Evolutionary conservation across 192 early-diverging fungal genomes (phyloP).

Genomic region (Haplosporangium gracile): DNA sequence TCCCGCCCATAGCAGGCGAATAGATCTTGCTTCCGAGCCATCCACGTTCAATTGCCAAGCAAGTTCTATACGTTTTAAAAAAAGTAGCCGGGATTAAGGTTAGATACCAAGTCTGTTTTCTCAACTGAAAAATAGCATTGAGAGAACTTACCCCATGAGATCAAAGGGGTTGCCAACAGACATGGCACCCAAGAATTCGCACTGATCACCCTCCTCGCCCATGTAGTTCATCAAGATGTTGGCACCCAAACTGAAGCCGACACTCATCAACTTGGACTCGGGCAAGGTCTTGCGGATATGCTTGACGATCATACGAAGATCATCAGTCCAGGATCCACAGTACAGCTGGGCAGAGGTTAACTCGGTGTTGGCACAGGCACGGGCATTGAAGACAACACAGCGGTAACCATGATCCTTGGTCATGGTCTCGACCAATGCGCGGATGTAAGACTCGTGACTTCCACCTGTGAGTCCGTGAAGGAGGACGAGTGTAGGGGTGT

Average conservation of each 20-base stretch:
- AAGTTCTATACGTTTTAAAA: constrained; percentile 52
- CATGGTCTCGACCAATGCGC: constrained; percentile 74
- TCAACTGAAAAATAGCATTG: constrained; percentile 9
- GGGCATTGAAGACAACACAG: constrained; percentile 88
- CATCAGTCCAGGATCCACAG: constrained; percentile 86
- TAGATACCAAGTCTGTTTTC: constrained; percentile 52
- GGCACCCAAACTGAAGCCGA: constrained; percentile 93
- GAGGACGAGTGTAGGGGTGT: constrained; percentile 83
- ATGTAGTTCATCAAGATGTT: constrained; percentile 93
- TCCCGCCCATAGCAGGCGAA: constrained; percentile 63
- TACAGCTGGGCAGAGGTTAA: constrained; percentile 86
- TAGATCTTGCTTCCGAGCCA: constrained; percentile 58
- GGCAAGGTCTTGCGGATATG: constrained; percentile 70
- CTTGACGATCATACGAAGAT: constrained; percentile 72
- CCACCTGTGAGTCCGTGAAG: constrained; percentile 95
- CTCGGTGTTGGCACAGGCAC: constrained; percentile 89
- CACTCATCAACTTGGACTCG: constrained; percentile 76
- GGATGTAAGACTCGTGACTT: constrained; percentile 91
- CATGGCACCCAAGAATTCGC: constrained; percentile 80
- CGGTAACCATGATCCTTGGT: constrained; percentile 75
- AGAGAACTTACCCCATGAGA: constrained; percentile 66
- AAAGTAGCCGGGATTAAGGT: constrained; percentile 51
- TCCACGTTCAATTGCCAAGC: constrained; percentile 47
- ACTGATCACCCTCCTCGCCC: constrained; percentile 84
- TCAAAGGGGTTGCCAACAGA: constrained; percentile 93